Evolutionary conservation across 2,329 filamentous ascomycete genomes (phyloP), one percentile per base, ranked within the genome.

Genomic region (Colletotrichum paranaense): DNA sequence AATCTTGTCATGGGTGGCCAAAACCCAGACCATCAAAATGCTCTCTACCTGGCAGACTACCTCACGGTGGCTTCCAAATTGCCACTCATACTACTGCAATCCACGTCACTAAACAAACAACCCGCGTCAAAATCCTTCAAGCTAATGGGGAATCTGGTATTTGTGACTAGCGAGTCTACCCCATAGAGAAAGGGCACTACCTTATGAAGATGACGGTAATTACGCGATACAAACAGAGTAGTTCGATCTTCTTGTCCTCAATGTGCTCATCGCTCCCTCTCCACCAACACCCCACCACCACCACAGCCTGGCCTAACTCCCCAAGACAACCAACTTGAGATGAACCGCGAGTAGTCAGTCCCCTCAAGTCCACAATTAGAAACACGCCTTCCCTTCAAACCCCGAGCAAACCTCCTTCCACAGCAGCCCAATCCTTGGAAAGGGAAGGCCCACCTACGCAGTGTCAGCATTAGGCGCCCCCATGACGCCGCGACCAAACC

Each of bases 401-500:
- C 19, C 38, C 11, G 11, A 16, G 24, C 11, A 32, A 42, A 12
- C 22, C n/a, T 53, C 49, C 19, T n/a, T 7, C 24, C 22, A 8
- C 22, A 11, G 52, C 19, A 26, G 16, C 4, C 12, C 22, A 14
- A 24, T 24, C 22, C 9, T 26, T 24, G 16, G 38, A 4, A 22
- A 11, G 22, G 14, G 9, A 11, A 22, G 7, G 42, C 19, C 38
- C 52, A 60, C 46, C 63, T 42, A 73, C 58, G 57, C 28, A 11
- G 68, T 63, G 3, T 85, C 82, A 57, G 80, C 73, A 74, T 78
- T 81, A 73, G 82, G 80, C 22, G 79, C 87, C 30, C 88, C 89
- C 95, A 98, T 97, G 4, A 98, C 95, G 1, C 97, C 96, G 70
- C 95, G 87, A 1, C 95, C 96, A 86, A 98, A 98, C 90, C 97